Conservation (phyloP, 2,329 filamentous ascomycete species). For the Sporothrix curviconia region DNA sequence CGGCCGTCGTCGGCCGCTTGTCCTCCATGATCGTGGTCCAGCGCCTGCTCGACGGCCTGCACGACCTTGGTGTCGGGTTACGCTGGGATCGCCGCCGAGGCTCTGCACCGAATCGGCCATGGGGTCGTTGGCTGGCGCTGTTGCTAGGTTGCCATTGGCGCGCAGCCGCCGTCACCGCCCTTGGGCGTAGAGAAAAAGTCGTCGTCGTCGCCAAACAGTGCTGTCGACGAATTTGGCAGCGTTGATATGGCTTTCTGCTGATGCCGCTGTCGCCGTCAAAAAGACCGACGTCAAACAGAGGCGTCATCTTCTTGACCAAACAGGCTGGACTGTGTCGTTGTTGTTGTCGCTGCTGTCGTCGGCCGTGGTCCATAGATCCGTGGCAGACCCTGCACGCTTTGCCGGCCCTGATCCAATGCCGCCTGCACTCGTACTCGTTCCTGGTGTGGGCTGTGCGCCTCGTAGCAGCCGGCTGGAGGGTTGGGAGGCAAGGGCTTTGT, state of each 20-base stretch:
- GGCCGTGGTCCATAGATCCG: constrained; percentile 39
- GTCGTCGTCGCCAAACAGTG: constrained; percentile 81
- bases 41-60: constrained; percentile 83
- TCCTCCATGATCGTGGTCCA: constrained; percentile 90
- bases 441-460: background rate
- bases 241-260: constrained; percentile 27
- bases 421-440: background rate
- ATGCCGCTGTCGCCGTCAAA: constrained; percentile 47
- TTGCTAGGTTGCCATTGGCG: constrained; percentile 4
- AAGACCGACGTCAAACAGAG: constrained; percentile 49
- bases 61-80: constrained; percentile 71
- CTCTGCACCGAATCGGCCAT: constrained; percentile 69
- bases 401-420: constrained; percentile 15
- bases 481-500: background rate
- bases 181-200: constrained; percentile 35
- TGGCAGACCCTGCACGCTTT: constrained; percentile 41
- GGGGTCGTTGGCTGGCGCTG: constrained; percentile 46
- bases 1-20: constrained; percentile 56
- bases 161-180: background rate
- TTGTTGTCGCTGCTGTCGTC: background rate
- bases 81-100: constrained; percentile 37
- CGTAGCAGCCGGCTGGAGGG: constrained; percentile 1
- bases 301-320: background rate
- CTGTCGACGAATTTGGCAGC: constrained; percentile 32
- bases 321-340: background rate